A percentile compares a stretch with the other conserved stretches of the same genome.
These are phyloP conservation scores for Sugiyamaella sp. DNA, from an alignment of 1,139 yeast genomes.

Conservation along the genomic window DNA sequence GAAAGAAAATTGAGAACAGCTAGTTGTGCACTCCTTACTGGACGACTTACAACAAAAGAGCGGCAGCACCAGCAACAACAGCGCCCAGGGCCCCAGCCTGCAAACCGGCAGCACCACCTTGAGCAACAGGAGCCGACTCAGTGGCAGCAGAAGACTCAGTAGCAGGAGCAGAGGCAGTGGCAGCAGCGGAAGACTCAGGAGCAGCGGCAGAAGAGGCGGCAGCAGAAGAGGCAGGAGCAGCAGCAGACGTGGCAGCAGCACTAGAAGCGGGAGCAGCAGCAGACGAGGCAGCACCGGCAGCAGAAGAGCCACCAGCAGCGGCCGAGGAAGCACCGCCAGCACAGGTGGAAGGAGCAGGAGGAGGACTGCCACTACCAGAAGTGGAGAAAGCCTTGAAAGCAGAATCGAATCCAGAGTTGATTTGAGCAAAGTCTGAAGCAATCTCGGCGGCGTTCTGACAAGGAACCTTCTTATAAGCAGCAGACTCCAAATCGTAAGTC, in stretches of 20 bases:
- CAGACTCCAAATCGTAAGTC: conserved; percentile 25
- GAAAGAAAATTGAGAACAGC: conserved; percentile 1
- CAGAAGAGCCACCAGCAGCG: conserved; percentile 13
- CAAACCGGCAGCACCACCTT: conserved; percentile 10
- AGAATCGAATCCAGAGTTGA: conserved; percentile 20
- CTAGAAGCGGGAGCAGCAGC: conserved; percentile 16
- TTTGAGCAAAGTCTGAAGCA: conserved; percentile 11
- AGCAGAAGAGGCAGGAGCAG: conserved; percentile 11
- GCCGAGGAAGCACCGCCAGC: conserved; percentile 15
- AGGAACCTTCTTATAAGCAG: conserved; percentile 23
- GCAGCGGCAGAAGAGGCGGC: conserved; percentile 17
- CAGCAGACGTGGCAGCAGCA: conserved; percentile 9
- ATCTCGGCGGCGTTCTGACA: conserved; percentile 15
- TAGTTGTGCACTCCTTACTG: background rate
- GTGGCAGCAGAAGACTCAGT: conserved; percentile 20
- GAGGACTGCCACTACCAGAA: conserved; percentile 17
- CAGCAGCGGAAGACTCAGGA: conserved; percentile 14
- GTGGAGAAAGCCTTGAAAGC: conserved; percentile 21
- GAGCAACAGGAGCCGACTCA: conserved; percentile 1
- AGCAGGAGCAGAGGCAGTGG: conserved; percentile 16
- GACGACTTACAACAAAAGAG: conserved; percentile 9
- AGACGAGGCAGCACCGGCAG: conserved; percentile 14
- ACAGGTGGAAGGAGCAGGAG: conserved; percentile 17
- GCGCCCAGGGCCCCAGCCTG: conserved; percentile 14
- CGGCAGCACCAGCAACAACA: conserved; percentile 16